Evolutionary conservation across 169 alveolate genomes (phyloP).

Genomic region (Plasmodium malariae): DNA sequence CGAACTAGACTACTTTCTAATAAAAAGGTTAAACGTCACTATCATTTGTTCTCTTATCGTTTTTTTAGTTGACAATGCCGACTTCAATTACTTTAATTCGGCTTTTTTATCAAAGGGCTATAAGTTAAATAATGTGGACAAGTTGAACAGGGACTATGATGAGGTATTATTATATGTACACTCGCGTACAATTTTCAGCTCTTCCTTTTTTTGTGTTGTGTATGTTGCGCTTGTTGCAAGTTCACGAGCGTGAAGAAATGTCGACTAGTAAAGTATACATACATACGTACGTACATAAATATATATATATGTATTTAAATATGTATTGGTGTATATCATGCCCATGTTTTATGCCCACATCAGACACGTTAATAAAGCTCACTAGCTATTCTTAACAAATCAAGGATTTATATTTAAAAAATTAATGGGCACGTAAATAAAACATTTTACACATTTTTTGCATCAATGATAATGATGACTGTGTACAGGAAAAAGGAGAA

Average conservation of each 20-base stretch:
- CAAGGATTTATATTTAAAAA: no score
- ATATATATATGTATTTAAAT: not conserved
- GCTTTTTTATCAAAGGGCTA: slow-evolving; percentile 42
- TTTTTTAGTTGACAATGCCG: slow-evolving; percentile 27
- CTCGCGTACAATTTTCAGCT: not conserved
- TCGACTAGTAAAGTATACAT: not conserved
- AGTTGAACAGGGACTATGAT: slow-evolving; percentile 1
- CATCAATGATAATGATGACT: not conserved
- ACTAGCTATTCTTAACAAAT: no score
- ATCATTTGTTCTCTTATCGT: not conserved
- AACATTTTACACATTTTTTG: not conserved
- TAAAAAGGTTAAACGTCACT: no score
- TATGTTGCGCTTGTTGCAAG: not conserved
- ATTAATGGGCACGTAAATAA: not conserved
- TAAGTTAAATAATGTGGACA: slow-evolving; percentile 23
- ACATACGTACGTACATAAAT: not conserved
- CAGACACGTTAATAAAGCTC: no score
- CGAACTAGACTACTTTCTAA: no score
- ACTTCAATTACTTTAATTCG: slow-evolving; percentile 32
- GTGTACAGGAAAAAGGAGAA: not conserved
- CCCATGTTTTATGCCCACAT: no score
- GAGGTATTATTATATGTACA: slow-evolving; percentile 8
- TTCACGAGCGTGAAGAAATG: not conserved
- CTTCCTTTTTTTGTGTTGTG: not conserved
- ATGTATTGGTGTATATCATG: not conserved